Evolutionary conservation across 2,329 filamentous ascomycete genomes (phyloP).

Genomic region (Alternaria arborescens): DNA sequence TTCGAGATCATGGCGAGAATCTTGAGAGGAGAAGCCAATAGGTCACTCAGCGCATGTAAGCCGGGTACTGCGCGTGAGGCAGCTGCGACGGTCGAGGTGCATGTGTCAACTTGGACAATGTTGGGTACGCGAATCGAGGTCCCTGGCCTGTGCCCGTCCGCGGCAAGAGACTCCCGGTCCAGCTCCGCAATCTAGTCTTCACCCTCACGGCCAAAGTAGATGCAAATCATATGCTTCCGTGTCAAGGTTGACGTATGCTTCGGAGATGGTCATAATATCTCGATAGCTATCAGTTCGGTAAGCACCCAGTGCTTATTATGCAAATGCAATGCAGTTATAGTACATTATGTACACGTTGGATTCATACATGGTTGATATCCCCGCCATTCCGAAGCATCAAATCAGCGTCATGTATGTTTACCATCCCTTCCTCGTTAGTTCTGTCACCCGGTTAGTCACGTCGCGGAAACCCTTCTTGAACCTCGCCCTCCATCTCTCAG

Average conservation of each 20-base stretch:
- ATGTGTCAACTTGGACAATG: constrained; percentile 18
- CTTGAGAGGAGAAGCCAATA: not conserved
- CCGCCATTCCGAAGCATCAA: not conserved
- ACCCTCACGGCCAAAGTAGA: not conserved
- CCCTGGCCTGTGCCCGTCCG: constrained; percentile 14
- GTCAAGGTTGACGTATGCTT: not conserved
- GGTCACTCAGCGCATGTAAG: not conserved
- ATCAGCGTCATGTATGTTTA: constrained; percentile 50
- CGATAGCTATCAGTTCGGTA: not conserved
- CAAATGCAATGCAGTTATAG: constrained; percentile 7
- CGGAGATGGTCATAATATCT: not conserved
- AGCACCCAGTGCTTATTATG: constrained; percentile 3
- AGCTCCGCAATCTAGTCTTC: constrained; percentile 10
- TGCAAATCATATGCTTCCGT: not conserved
- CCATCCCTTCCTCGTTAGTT: constrained; percentile 82
- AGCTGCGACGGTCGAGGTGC: constrained; percentile 9
- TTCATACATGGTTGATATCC: constrained; percentile 1
- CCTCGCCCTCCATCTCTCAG: constrained; percentile 72
- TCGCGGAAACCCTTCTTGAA: constrained; percentile 75
- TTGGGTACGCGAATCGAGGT: constrained; percentile 8
- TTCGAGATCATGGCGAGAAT: not conserved
- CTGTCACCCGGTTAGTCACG: constrained; percentile 69
- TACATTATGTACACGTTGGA: constrained; percentile 10
- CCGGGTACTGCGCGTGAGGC: constrained; percentile 1
- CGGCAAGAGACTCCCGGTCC: constrained; percentile 10